A percentile compares a stretch with the other conserved stretches of the same genome.
phyloP scores from a whole-genome alignment of 768 basidiomycete genomes.

The Lentinula sp. region DNA sequence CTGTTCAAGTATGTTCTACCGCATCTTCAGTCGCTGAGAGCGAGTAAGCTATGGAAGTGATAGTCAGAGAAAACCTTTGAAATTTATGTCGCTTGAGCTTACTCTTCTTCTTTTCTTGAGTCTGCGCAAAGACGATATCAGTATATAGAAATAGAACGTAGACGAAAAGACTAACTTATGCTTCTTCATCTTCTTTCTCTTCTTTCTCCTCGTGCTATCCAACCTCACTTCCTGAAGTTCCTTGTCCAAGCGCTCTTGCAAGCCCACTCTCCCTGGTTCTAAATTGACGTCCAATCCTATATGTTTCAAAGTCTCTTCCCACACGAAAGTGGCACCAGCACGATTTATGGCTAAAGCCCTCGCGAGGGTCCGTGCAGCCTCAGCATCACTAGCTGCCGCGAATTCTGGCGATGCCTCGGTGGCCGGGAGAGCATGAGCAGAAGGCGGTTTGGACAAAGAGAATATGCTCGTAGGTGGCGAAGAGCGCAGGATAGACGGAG shows the following conservation, averaged over 20 bases:
- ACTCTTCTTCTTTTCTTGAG: conserved; percentile 90
- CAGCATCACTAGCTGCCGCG: conserved; percentile 68
- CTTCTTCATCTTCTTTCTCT: conserved; percentile 93
- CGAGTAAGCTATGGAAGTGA: not conserved
- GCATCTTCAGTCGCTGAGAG: conserved; percentile 2
- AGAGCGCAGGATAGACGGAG: conserved; percentile 51
- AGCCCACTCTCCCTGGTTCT: conserved; percentile 43
- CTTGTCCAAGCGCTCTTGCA: conserved; percentile 48
- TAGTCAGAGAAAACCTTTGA: not conserved
- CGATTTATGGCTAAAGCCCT: conserved; percentile 65
- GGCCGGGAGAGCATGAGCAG: conserved; percentile 10
- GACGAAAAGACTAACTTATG: conserved; percentile 65
- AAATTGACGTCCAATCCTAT: conserved; percentile 55
- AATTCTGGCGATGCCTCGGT: conserved; percentile 40
- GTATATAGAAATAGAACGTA: conserved; percentile 5
- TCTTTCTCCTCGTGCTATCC: conserved; percentile 82
- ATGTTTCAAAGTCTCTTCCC: conserved; percentile 61
- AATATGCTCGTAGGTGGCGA: conserved; percentile 13
- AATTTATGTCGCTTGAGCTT: conserved; percentile 14
- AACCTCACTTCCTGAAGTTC: conserved; percentile 63
- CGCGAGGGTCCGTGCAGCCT: conserved; percentile 75
- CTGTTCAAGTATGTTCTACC: not conserved
- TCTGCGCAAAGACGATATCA: conserved; percentile 31
- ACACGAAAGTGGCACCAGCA: conserved; percentile 54
- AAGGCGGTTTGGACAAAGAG: conserved; percentile 13